Conservation (phyloP, 1,284 basidiomycete species). For the Uromyces viciae-fabae region DNA sequence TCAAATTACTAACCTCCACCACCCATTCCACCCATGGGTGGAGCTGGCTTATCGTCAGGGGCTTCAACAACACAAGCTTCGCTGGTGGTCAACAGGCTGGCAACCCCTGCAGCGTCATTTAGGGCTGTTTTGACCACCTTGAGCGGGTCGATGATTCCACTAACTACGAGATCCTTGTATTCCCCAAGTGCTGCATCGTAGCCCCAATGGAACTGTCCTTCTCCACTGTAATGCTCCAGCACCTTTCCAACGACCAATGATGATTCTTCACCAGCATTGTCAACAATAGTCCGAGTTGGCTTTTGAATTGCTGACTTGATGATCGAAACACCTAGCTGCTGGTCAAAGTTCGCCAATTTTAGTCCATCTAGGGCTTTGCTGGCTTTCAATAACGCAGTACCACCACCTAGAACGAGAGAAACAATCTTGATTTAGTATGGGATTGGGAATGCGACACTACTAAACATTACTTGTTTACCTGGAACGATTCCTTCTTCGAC, state of each 20-base stretch:
- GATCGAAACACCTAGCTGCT: constrained; percentile 90
- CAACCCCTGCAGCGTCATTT: constrained; percentile 81
- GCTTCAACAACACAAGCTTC: constrained; percentile 90
- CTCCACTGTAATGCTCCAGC: constrained; percentile 64
- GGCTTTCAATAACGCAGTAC: constrained; percentile 70
- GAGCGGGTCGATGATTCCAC: constrained; percentile 74
- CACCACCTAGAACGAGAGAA: constrained; percentile 51
- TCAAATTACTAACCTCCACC: constrained; percentile 48
- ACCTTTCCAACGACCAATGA: constrained; percentile 87
- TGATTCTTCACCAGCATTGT: constrained; percentile 92
- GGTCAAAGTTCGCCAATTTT: constrained; percentile 88
- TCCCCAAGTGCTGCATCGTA: constrained; percentile 89
- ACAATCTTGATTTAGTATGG: constrained; percentile 52
- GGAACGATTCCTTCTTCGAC: constrained; percentile 98
- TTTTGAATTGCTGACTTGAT: constrained; percentile 80
- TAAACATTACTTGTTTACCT: constrained; percentile 64
- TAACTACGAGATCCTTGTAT: constrained; percentile 89
- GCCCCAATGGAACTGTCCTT: constrained; percentile 64
- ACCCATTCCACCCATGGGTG: constrained; percentile 58
- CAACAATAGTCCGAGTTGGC: constrained; percentile 76
- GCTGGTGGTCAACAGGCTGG: constrained; percentile 83
- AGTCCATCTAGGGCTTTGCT: constrained; percentile 75
- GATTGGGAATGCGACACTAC: constrained; percentile 65
- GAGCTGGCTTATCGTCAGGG: constrained; percentile 72
- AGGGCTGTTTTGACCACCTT: constrained; percentile 85